phyloP scores from a whole-genome alignment of 306 rosid species.

The Acacia melanoxylon region DNA sequence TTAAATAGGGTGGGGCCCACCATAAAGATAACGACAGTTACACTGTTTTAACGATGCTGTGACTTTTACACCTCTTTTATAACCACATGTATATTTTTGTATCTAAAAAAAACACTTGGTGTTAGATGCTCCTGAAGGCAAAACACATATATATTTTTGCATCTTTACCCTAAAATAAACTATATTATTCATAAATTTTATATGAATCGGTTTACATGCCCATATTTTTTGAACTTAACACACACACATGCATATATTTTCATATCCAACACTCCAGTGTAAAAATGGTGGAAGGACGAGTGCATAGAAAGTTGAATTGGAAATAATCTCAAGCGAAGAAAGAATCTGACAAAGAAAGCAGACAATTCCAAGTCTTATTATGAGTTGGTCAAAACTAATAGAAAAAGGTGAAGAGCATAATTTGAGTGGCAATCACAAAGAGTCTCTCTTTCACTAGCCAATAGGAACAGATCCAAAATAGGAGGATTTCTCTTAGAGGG shows the following conservation, averaged over 20 bases:
- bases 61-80: too few species aligned
- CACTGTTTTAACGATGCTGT: too few species aligned
- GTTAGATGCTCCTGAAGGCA: too few species aligned
- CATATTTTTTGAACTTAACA: too few species aligned
- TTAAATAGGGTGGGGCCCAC: too few species aligned
- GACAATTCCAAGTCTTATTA: background rate
- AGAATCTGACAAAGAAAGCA: background rate
- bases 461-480: conserved; percentile 4
- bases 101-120: too few species aligned
- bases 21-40: too few species aligned
- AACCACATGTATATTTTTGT: too few species aligned
- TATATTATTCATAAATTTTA: background rate
- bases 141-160: too few species aligned
- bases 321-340: background rate
- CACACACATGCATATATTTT: too few species aligned
- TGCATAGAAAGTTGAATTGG: background rate
- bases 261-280: too few species aligned
- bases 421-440: conserved; percentile 68
- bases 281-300: background rate
- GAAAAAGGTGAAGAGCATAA: conserved; percentile 61
- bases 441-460: conserved; percentile 30
- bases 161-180: too few species aligned
- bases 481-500: conserved; percentile 29
- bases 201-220: background rate
- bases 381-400: conserved; percentile 53